Evolutionary conservation across 768 basidiomycete species (phyloP).

Genomic region (Lentinula guzmanii): DNA sequence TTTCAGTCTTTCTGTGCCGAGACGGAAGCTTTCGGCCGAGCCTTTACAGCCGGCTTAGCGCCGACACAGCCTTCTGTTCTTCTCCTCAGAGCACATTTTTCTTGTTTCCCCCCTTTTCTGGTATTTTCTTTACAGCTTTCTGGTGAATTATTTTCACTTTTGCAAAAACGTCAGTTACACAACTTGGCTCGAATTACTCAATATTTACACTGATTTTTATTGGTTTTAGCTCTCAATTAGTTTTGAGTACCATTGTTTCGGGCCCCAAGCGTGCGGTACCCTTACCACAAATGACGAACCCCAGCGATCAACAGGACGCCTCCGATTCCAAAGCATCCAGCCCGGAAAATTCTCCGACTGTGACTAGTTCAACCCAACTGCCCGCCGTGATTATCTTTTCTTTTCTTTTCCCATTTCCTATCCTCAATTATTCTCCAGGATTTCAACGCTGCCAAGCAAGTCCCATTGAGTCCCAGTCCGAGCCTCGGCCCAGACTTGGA

Average conservation of each 20-base stretch:
- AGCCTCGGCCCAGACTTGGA: not conserved
- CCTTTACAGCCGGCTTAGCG: not conserved
- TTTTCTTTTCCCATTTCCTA: not conserved
- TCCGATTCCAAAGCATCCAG: not conserved
- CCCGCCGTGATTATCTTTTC: not conserved
- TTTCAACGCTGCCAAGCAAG: not conserved
- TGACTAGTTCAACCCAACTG: not conserved
- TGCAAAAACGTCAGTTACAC: not conserved
- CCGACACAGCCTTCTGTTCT: not conserved
- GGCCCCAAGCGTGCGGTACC: not conserved
- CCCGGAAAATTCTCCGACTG: not conserved
- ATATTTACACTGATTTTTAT: not conserved
- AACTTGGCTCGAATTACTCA: not conserved
- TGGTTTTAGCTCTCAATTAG: not conserved
- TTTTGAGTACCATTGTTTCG: not conserved
- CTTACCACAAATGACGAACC: not conserved
- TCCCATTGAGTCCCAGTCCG: not conserved
- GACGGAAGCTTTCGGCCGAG: not conserved
- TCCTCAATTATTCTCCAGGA: not conserved
- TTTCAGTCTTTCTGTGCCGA: no score
- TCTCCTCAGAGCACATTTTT: not conserved
- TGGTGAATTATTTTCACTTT: not conserved
- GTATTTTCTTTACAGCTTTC: not conserved
- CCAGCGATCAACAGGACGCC: not conserved
- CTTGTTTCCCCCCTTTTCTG: not conserved